phyloP scores from a whole-genome alignment of 2,329 filamentous ascomycete genomes.

The Alternaria postmessia region DNA sequence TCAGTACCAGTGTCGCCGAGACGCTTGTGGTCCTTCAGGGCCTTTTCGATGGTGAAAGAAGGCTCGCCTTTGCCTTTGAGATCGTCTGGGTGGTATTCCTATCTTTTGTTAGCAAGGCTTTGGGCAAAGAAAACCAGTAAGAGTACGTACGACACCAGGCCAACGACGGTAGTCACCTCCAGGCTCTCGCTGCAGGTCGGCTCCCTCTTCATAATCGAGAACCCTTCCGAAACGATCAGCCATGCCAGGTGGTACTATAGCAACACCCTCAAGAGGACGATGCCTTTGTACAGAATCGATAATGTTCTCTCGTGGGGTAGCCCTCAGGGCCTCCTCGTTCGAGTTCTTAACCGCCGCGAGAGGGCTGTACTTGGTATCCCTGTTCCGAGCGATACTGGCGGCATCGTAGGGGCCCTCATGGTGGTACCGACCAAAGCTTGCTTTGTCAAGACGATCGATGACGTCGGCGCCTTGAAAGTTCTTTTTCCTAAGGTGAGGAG shows the following conservation, averaged over 20 bases:
- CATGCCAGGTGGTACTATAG: constrained; percentile 76
- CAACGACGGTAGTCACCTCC: constrained; percentile 83
- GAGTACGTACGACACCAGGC: constrained; percentile 72
- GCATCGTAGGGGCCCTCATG: constrained; percentile 93
- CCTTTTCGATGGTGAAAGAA: constrained; percentile 73
- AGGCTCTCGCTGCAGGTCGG: constrained; percentile 82
- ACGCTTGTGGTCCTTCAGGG: constrained; percentile 67
- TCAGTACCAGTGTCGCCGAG: constrained; percentile 54
- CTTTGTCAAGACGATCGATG: constrained; percentile 80
- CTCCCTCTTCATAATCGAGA: constrained; percentile 85
- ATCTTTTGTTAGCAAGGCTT: constrained; percentile 14
- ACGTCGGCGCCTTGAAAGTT: constrained; percentile 74
- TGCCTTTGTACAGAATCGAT: constrained; percentile 75
- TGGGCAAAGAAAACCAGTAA: not conserved
- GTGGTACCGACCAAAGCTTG: constrained; percentile 75
- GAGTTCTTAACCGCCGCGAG: constrained; percentile 77
- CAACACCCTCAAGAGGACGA: constrained; percentile 81
- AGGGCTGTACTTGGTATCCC: constrained; percentile 68
- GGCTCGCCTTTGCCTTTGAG: constrained; percentile 85
- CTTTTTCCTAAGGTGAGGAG: constrained; percentile 71
- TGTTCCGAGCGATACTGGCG: constrained; percentile 77
- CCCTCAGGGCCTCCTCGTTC: constrained; percentile 79
- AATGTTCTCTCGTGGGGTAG: constrained; percentile 81
- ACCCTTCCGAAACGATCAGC: constrained; percentile 72
- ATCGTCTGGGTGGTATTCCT: constrained; percentile 75